phyloP scores from a whole-genome alignment of 768 basidiomycete species.

The Hygrophoropsis aurantiaca region DNA sequence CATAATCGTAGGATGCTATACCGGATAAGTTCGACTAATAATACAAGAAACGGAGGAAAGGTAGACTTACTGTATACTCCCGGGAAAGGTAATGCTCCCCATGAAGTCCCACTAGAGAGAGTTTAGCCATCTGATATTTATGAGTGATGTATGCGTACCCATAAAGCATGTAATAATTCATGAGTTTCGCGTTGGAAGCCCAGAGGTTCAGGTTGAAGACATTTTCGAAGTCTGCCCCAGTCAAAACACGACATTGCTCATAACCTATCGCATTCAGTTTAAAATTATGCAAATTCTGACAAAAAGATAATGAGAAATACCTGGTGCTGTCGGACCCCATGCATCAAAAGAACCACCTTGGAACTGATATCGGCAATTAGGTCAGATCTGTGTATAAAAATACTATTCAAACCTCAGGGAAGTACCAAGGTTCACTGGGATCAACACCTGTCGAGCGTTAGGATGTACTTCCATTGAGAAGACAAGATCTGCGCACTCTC shows the following conservation, averaged over 20 bases:
- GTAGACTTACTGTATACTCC: slow-evolving; percentile 59
- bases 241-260: slow-evolving; percentile 59
- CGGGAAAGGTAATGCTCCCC: slow-evolving; percentile 79
- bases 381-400: slow-evolving; percentile 8
- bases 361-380: slow-evolving; percentile 36
- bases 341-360: slow-evolving; percentile 81
- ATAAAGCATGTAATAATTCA: slow-evolving; percentile 85
- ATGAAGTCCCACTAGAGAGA: slow-evolving; percentile 70
- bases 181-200: slow-evolving; percentile 79
- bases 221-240: slow-evolving; percentile 71
- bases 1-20: slow-evolving; percentile 76
- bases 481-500: slow-evolving; percentile 38
- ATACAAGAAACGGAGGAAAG: background rate
- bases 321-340: slow-evolving; percentile 75
- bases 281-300: slow-evolving; percentile 6
- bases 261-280: slow-evolving; percentile 49
- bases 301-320: slow-evolving; percentile 24
- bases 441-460: slow-evolving; percentile 27
- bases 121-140: background rate
- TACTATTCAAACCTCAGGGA: slow-evolving; percentile 53
- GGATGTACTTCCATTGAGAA: background rate
- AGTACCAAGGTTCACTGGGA: slow-evolving; percentile 62
- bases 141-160: slow-evolving; percentile 43
- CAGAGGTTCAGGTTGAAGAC: slow-evolving; percentile 79
- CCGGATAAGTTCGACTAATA: background rate